Evolutionary conservation across 345 rosid species (phyloP).

Genomic region (Gossypium raimondii): DNA sequence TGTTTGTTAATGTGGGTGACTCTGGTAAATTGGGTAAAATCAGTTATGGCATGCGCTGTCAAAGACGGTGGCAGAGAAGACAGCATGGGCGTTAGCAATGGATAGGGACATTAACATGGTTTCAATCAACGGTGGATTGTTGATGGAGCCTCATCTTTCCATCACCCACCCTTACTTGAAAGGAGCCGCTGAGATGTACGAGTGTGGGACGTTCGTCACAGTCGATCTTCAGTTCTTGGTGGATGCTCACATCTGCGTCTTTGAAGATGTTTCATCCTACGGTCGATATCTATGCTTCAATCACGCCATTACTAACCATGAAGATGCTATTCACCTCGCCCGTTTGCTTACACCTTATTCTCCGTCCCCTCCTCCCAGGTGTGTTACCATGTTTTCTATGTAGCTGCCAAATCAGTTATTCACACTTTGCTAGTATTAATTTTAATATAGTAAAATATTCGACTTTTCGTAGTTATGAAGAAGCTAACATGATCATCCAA

Average conservation of each 20-base stretch:
- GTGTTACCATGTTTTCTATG: background rate
- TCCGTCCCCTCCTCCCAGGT: constrained; percentile 33
- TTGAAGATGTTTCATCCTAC: constrained; percentile 48
- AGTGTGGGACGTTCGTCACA: constrained; percentile 53
- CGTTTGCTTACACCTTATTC: constrained; percentile 28
- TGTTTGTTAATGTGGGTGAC: background rate
- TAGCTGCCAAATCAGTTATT: too few relatives aligned
- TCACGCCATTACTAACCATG: constrained; percentile 33
- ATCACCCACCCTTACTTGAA: constrained; percentile 47
- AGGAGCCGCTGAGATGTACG: constrained; percentile 81
- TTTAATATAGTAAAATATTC: background rate
- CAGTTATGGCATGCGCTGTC: constrained; percentile 71
- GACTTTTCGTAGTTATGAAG: constrained; percentile 25
- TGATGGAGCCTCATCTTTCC: constrained; percentile 40
- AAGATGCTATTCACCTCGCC: constrained; percentile 43
- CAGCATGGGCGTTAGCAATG: constrained; percentile 81
- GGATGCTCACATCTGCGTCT: constrained; percentile 54
- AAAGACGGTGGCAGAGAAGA: constrained; percentile 59
- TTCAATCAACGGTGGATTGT: constrained; percentile 50
- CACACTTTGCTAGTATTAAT: background rate
- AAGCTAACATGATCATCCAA: constrained; percentile 34
- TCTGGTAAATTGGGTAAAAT: background rate
- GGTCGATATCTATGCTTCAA: constrained; percentile 66
- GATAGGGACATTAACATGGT: constrained; percentile 64
- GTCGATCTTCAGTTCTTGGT: constrained; percentile 44